These are phyloP conservation scores for Golovinomyces cichoracearum DNA, from an alignment of 2,329 filamentous ascomycete species.

Conservation along the genomic window DNA sequence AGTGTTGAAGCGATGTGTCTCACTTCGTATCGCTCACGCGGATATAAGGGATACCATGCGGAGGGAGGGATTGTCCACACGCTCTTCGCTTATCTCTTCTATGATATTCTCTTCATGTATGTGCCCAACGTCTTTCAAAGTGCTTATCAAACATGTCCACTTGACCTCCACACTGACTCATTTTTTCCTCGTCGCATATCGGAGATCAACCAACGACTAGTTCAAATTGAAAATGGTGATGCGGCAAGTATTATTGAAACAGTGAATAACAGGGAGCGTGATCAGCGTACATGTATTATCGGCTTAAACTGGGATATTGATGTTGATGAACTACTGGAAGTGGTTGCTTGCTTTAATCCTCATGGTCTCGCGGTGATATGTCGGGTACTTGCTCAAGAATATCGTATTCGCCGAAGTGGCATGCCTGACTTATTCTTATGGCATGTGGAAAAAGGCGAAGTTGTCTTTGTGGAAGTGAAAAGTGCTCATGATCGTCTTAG, in stretches of 20 bases:
- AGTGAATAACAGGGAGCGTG: conserved; percentile 42
- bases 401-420: conserved; percentile 59
- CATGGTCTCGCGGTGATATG: conserved; percentile 60
- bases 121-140: conserved; percentile 96
- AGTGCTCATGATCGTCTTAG: conserved; percentile 69
- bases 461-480: conserved; percentile 14
- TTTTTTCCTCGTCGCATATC: conserved; percentile 70
- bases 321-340: conserved; percentile 50
- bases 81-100: conserved; percentile 72
- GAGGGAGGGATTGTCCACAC: conserved; percentile 87
- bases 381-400: conserved; percentile 89
- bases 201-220: conserved; percentile 69
- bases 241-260: conserved; percentile 39
- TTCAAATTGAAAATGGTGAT: conserved; percentile 62
- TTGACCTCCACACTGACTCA: conserved; percentile 77
- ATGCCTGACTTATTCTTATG: conserved; percentile 86
- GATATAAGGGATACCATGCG: conserved; percentile 85
- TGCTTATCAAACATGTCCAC: conserved; percentile 71
- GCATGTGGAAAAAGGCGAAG: conserved; percentile 17
- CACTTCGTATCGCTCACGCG: conserved; percentile 49
- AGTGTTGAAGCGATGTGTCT: conserved; percentile 88
- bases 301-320: conserved; percentile 80
- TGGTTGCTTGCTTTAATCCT: conserved; percentile 54
- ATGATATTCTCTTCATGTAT: conserved; percentile 75
- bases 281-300: conserved; percentile 58